Conservation (phyloP, 2,329 filamentous ascomycete species). For the Coniochaeta prunicola region DNA sequence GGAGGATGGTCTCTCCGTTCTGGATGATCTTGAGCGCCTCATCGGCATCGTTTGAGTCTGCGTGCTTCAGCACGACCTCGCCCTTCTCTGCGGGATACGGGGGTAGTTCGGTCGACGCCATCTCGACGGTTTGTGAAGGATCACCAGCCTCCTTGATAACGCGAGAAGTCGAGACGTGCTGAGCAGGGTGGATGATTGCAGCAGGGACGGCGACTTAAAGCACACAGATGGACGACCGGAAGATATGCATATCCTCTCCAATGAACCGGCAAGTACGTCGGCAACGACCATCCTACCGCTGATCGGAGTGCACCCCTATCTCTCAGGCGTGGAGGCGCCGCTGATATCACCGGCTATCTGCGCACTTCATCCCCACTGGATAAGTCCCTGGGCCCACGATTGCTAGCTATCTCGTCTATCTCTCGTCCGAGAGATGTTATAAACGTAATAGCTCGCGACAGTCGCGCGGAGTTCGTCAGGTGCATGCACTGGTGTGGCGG, state of each 20-base stretch:
- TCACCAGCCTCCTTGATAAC: background rate
- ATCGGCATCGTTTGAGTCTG: conserved; percentile 31
- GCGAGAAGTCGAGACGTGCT: background rate
- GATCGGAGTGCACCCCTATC: background rate
- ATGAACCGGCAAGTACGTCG: background rate
- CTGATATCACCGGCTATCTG: background rate
- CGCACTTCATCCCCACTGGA: background rate
- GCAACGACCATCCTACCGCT: background rate
- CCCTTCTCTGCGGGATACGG: background rate
- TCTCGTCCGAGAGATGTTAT: background rate
- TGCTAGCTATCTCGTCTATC: background rate
- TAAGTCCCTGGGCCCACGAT: background rate
- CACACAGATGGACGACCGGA: background rate
- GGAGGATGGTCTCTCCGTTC: conserved; percentile 24
- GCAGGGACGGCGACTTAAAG: background rate
- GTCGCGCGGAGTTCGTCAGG: background rate
- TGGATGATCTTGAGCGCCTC: conserved; percentile 33
- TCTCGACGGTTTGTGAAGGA: background rate
- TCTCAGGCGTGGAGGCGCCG: background rate
- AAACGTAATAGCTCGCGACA: background rate
- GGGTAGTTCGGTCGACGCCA: background rate
- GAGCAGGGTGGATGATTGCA: background rate
- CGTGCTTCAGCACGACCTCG: conserved; percentile 21
- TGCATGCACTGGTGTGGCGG: background rate
- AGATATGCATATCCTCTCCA: background rate